A percentile compares a stretch with the other conserved stretches of the same genome.
These are phyloP conservation scores for Euphorbia tirucalli DNA, from an alignment of 345 rosid species.

Conservation along the genomic window DNA sequence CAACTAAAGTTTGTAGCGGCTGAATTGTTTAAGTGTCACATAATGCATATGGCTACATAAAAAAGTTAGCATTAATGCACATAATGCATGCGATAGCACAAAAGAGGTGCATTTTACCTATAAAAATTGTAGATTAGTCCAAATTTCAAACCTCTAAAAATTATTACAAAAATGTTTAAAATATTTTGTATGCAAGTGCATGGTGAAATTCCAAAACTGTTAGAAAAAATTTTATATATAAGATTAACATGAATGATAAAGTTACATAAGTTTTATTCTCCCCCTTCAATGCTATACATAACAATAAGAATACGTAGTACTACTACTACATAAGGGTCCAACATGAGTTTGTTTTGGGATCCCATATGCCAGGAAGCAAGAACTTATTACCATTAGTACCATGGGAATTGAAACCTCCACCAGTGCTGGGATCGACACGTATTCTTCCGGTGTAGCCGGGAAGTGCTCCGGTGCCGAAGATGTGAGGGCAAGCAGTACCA, in stretches of 20 bases:
- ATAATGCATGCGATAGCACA: too few relatives aligned
- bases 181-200: too few relatives aligned
- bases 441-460: constrained; percentile 48
- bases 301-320: not conserved
- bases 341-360: constrained; percentile 47
- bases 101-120: too few relatives aligned
- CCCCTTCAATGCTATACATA: not conserved
- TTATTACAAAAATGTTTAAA: too few relatives aligned
- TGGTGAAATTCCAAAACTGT: not conserved
- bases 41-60: too few relatives aligned
- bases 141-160: too few relatives aligned
- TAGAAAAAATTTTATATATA: not conserved
- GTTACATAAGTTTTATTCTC: not conserved
- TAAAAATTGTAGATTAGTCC: too few relatives aligned
- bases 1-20: too few relatives aligned
- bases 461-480: constrained; percentile 55
- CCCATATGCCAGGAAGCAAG: constrained; percentile 73
- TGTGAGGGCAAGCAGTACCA: constrained; percentile 39
- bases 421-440: constrained; percentile 38
- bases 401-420: constrained; percentile 52
- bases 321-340: constrained; percentile 45
- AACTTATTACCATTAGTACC: constrained; percentile 51
- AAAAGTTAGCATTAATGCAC: too few relatives aligned
- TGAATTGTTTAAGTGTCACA: too few relatives aligned
- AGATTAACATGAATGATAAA: not conserved